A percentile compares a stretch with the other conserved stretches of the same genome.
phyloP scores from a whole-genome alignment of 257 asterid species.

The Rhazya stricta region DNA sequence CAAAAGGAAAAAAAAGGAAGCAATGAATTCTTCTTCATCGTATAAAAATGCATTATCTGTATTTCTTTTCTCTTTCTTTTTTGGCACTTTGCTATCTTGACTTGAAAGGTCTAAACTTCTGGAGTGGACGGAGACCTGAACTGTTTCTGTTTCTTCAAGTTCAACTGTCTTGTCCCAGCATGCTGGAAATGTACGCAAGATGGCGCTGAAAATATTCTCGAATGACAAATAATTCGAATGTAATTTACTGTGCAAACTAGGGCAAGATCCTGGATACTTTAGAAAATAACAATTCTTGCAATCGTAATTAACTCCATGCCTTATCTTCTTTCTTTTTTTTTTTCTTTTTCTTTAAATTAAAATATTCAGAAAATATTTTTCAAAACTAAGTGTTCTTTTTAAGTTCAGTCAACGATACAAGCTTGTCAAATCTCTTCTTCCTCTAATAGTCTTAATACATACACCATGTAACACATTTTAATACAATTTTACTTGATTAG shows the following conservation, averaged over 20 bases:
- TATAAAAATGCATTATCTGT: too few species aligned
- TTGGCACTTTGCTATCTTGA: not conserved
- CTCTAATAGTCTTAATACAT: too few species aligned
- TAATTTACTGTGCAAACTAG: not conserved
- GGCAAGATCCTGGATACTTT: not conserved
- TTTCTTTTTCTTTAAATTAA: too few species aligned
- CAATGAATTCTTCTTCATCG: too few species aligned
- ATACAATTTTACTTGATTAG: too few species aligned
- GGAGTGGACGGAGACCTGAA: not conserved
- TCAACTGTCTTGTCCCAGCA: not conserved
- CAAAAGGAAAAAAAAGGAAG: not conserved
- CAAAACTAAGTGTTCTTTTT: too few species aligned
- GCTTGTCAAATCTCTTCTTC: too few species aligned
- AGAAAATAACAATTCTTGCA: too few species aligned
- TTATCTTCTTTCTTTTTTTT: not conserved
- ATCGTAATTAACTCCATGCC: not conserved
- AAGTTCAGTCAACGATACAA: too few species aligned
- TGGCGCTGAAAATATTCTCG: not conserved
- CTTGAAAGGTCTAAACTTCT: not conserved
- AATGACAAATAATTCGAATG: not conserved
- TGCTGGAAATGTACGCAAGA: not conserved
- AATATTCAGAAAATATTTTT: not conserved
- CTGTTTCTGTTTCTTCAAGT: not conserved
- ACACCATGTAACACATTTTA: too few species aligned
- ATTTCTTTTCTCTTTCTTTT: too few species aligned